A percentile compares a stretch with the other conserved stretches of the same genome.
phyloP scores from a whole-genome alignment of 2,329 filamentous ascomycete genomes.

The Cladosporium sp. region DNA sequence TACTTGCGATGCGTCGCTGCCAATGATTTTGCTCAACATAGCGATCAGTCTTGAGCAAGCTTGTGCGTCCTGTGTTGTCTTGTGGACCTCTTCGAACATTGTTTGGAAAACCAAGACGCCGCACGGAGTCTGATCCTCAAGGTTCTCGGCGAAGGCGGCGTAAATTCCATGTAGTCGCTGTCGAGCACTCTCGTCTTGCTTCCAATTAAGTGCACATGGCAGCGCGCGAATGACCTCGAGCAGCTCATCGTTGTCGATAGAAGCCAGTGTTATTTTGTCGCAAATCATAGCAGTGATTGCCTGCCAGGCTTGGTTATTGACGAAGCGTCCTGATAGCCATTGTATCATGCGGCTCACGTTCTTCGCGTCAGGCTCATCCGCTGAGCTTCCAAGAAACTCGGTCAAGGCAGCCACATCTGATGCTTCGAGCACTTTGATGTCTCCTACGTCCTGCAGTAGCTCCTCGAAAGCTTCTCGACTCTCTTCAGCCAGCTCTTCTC shows the following conservation, averaged over 20 bases:
- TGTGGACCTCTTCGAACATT: background rate
- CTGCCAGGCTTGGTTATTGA: background rate
- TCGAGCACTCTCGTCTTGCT: background rate
- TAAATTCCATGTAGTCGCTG: constrained; percentile 1
- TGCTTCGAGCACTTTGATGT: background rate
- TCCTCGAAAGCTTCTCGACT: constrained; percentile 28
- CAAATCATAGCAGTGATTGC: background rate
- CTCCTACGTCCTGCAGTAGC: constrained; percentile 19
- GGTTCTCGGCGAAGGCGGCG: background rate
- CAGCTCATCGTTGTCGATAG: constrained; percentile 9
- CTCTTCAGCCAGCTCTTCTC: constrained; percentile 19
- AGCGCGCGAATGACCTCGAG: constrained; percentile 9
- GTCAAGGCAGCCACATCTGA: constrained; percentile 20
- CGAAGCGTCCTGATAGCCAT: constrained; percentile 23
- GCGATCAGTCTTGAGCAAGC: background rate
- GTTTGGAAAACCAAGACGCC: background rate
- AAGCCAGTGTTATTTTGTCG: constrained; percentile 11
- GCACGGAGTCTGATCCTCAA: background rate
- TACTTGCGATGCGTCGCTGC: background rate
- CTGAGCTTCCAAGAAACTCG: constrained; percentile 28
- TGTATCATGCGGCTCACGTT: constrained; percentile 25
- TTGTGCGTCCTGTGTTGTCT: background rate
- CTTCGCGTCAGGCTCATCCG: constrained; percentile 28
- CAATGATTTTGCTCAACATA: background rate
- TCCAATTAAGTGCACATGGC: background rate